Conservation (phyloP, 169 alveolate genomes). For the Theileria orientalis region DNA sequence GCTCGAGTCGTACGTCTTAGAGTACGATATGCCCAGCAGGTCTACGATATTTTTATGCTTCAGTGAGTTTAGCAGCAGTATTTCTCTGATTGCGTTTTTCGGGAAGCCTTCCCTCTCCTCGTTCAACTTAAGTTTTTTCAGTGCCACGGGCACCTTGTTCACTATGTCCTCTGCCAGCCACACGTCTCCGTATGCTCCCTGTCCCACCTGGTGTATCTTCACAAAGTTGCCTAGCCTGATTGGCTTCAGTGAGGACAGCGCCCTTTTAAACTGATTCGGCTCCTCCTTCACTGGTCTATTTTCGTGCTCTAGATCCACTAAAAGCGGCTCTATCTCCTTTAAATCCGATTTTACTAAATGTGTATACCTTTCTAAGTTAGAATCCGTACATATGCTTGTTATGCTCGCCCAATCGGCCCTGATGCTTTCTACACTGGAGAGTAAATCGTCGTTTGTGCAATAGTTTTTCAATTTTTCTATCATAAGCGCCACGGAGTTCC, state of each 20-base stretch:
- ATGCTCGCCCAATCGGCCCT: constrained; percentile 1
- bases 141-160: constrained; percentile 78
- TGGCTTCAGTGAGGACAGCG: constrained; percentile 20
- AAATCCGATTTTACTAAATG: not conserved
- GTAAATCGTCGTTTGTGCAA: not conserved
- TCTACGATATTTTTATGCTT: constrained; percentile 81
- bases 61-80: constrained; percentile 75
- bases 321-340: not conserved
- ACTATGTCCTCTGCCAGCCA: constrained; percentile 87
- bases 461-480: not conserved
- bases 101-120: constrained; percentile 87
- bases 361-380: not conserved
- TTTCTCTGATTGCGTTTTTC: constrained; percentile 85
- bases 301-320: not conserved
- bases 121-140: constrained; percentile 80
- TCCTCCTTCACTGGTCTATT: not conserved
- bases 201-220: constrained; percentile 85
- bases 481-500: not conserved
- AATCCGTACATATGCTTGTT: not conserved
- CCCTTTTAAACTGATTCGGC: not conserved
- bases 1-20: constrained; percentile 31
- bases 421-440: not conserved
- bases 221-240: constrained; percentile 72
- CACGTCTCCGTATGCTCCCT: constrained; percentile 89
- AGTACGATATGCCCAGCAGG: constrained; percentile 77